phyloP scores from a whole-genome alignment of 106 monocot genomes.

The Ottelia alismoides region DNA sequence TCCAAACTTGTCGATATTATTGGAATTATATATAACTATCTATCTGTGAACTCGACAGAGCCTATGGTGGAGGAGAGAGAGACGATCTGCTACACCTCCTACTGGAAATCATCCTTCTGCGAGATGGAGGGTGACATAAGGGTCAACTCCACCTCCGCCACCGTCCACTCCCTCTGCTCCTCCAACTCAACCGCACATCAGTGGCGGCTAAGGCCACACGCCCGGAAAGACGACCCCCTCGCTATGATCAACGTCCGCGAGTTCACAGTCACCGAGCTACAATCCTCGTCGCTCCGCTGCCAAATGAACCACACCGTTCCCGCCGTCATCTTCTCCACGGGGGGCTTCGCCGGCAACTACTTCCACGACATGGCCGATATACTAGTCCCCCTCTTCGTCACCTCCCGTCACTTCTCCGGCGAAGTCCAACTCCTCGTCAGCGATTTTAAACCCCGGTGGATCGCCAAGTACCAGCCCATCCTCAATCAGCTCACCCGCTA shows the following conservation, averaged over 20 bases:
- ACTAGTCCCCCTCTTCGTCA: conserved; percentile 35
- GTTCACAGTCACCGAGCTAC: too few species aligned
- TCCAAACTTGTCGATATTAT: too few species aligned
- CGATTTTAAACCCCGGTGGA: conserved; percentile 9
- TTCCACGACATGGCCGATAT: conserved; percentile 45
- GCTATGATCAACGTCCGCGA: conserved; percentile 5
- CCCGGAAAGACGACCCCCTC: conserved; percentile 34
- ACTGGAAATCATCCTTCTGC: conserved; percentile 23
- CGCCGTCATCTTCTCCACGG: conserved; percentile 28
- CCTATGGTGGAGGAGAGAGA: background rate
- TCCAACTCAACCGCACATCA: background rate
- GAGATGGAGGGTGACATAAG: conserved; percentile 28
- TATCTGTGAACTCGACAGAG: too few species aligned
- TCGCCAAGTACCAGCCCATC: conserved; percentile 11
- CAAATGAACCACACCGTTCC: too few species aligned
- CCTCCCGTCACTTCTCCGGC: conserved; percentile 20
- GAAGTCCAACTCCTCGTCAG: conserved; percentile 34
- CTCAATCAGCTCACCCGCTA: conserved; percentile 6
- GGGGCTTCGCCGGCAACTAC: conserved; percentile 23
- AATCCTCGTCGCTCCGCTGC: too few species aligned
- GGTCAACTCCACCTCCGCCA: conserved; percentile 11
- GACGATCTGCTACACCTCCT: conserved; percentile 7
- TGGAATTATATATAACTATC: too few species aligned
- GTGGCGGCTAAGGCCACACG: conserved; percentile 40
- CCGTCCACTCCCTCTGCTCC: conserved; percentile 3